These are phyloP conservation scores for Lentinula detonsa DNA, from an alignment of 768 basidiomycete species.

Conservation along the genomic window DNA sequence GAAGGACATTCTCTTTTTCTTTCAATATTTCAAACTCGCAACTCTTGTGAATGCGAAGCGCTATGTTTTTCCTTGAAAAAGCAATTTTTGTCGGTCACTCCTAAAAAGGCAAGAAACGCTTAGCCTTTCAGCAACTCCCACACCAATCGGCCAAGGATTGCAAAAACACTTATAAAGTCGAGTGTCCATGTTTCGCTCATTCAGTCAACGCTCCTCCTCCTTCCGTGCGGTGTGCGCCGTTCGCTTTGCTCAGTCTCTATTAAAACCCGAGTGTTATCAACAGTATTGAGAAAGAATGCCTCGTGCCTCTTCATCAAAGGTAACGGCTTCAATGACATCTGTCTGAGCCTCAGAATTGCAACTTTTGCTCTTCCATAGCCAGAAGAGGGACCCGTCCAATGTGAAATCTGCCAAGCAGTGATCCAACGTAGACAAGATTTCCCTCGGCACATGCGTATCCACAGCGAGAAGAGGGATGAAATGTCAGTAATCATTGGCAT, in stretches of 20 bases:
- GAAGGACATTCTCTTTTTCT: background rate
- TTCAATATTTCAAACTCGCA: background rate
- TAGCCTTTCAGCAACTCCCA: background rate
- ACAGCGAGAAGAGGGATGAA: background rate
- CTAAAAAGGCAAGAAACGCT: slow-evolving; percentile 1
- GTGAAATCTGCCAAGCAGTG: background rate
- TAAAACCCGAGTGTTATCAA: background rate
- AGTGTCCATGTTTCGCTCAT: background rate
- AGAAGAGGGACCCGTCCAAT: background rate
- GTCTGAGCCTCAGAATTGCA: background rate
- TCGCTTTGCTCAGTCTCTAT: background rate
- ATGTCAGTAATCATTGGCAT: background rate
- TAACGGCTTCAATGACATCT: background rate
- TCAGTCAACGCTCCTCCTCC: background rate
- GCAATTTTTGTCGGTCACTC: background rate
- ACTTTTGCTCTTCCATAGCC: background rate
- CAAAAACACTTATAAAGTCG: background rate
- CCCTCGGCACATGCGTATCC: background rate
- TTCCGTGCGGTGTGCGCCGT: background rate
- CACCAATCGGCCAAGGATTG: background rate
- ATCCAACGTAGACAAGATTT: background rate
- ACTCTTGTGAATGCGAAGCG: background rate
- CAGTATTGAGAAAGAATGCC: background rate
- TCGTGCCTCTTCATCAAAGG: background rate
- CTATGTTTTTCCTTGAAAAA: slow-evolving; percentile 2